phyloP scores from a whole-genome alignment of 768 basidiomycete species.

The Pleurotus cornucopiae region DNA sequence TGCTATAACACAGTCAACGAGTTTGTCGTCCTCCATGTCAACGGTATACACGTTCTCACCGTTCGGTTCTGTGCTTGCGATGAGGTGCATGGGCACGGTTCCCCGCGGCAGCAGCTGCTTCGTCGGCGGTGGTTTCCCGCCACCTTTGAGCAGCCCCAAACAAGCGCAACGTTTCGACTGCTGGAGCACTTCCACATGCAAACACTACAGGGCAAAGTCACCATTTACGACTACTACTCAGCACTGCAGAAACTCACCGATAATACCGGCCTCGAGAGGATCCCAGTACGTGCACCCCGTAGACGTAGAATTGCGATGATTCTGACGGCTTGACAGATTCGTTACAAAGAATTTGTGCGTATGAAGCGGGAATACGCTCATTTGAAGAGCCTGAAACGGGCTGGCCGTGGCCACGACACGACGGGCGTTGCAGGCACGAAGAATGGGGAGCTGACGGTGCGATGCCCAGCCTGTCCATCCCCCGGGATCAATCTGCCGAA shows the following conservation, averaged over 20 bases:
- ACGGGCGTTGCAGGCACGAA: constrained; percentile 10
- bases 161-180: constrained; percentile 9
- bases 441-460: constrained; percentile 13
- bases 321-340: constrained; percentile 14
- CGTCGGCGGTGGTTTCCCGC: constrained; percentile 10
- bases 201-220: constrained; percentile 11
- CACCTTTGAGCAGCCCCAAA: constrained; percentile 8
- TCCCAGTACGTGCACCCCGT: background rate
- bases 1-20: background rate
- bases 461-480: constrained; percentile 24
- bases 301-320: background rate
- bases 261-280: constrained; percentile 2
- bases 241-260: constrained; percentile 8
- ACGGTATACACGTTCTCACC: constrained; percentile 25
- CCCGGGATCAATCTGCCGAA: constrained; percentile 18
- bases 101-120: constrained; percentile 9
- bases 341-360: constrained; percentile 22
- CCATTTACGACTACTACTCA: constrained; percentile 11
- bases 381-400: constrained; percentile 19
- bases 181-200: constrained; percentile 13
- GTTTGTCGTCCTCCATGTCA: constrained; percentile 25
- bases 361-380: constrained; percentile 20
- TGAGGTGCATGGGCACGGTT: background rate
- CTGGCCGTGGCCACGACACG: constrained; percentile 18
- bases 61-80: constrained; percentile 28